Conservation (phyloP, 495 filamentous ascomycete species). For the Echria macrotheca region DNA sequence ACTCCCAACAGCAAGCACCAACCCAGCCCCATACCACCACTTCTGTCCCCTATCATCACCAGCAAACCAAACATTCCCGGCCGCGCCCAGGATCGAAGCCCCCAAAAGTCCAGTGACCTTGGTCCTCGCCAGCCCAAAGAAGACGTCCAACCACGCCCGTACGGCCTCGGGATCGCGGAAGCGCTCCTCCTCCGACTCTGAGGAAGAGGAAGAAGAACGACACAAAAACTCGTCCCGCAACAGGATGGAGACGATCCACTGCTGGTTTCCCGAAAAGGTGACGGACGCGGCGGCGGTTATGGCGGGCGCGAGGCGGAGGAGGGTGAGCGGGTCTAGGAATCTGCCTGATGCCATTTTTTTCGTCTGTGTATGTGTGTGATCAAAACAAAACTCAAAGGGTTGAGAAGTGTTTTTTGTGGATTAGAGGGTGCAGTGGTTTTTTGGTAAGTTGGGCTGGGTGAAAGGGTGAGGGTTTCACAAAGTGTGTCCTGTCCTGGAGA, state of each 20-base stretch:
- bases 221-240: background rate
- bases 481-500: too few relatives aligned
- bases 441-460: too few relatives aligned
- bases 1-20: background rate
- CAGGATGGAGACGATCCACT: slow-evolving; percentile 7
- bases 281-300: slow-evolving; percentile 6
- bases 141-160: slow-evolving; percentile 1
- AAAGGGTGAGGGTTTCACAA: too few relatives aligned
- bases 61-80: background rate
- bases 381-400: too few relatives aligned
- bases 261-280: slow-evolving; percentile 3
- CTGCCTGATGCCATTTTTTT: slow-evolving; percentile 5
- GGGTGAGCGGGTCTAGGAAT: slow-evolving; percentile 1
- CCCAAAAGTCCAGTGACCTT: background rate
- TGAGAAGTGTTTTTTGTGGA: too few relatives aligned
- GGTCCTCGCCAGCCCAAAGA: slow-evolving; percentile 1
- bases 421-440: too few relatives aligned
- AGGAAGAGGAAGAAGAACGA: too few relatives aligned
- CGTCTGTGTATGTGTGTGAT: too few relatives aligned
- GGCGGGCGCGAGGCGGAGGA: slow-evolving; percentile 4
- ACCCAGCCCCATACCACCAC: background rate
- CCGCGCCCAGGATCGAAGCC: background rate
- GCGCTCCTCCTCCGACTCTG: too few relatives aligned
- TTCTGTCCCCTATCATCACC: background rate
- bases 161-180: too few relatives aligned